phyloP scores from a whole-genome alignment of 2,329 filamentous ascomycete genomes.

The Aspergillus intermedius region DNA sequence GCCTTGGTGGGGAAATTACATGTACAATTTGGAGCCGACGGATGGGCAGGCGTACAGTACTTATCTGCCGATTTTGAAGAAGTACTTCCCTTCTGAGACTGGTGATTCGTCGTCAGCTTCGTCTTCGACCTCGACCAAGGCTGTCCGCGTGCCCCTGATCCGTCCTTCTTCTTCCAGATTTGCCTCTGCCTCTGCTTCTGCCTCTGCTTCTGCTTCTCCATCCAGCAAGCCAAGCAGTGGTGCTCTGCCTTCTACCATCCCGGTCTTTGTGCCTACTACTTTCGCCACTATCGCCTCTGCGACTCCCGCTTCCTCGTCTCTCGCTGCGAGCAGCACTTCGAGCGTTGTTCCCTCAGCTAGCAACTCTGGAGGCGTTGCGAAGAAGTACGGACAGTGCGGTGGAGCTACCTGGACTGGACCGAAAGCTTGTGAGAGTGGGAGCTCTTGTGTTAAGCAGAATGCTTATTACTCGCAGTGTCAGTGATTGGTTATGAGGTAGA shows the following conservation, averaged over 20 bases:
- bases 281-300: background rate
- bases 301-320: background rate
- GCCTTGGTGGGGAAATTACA: slow-evolving; percentile 46
- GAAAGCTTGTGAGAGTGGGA: slow-evolving; percentile 25
- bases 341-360: slow-evolving; percentile 4
- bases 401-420: slow-evolving; percentile 31
- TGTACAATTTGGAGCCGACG: slow-evolving; percentile 46
- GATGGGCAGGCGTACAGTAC: slow-evolving; percentile 37
- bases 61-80: slow-evolving; percentile 25
- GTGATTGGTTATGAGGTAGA: background rate
- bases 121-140: background rate
- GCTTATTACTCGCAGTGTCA: slow-evolving; percentile 35
- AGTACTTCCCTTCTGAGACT: slow-evolving; percentile 15
- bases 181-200: slow-evolving; percentile 3
- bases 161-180: background rate
- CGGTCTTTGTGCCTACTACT: slow-evolving; percentile 1
- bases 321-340: background rate
- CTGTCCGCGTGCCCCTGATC: no score
- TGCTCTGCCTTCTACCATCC: background rate
- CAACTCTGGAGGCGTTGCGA: slow-evolving; percentile 9
- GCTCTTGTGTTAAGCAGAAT: slow-evolving; percentile 30
- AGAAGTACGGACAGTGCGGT: slow-evolving; percentile 29
- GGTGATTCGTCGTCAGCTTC: slow-evolving; percentile 4
- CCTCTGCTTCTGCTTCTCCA: background rate
- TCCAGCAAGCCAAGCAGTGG: slow-evolving; percentile 3